Evolutionary conservation across 2,329 filamentous ascomycete genomes (phyloP).

Genomic region (Colletotrichum sansevieriae): DNA sequence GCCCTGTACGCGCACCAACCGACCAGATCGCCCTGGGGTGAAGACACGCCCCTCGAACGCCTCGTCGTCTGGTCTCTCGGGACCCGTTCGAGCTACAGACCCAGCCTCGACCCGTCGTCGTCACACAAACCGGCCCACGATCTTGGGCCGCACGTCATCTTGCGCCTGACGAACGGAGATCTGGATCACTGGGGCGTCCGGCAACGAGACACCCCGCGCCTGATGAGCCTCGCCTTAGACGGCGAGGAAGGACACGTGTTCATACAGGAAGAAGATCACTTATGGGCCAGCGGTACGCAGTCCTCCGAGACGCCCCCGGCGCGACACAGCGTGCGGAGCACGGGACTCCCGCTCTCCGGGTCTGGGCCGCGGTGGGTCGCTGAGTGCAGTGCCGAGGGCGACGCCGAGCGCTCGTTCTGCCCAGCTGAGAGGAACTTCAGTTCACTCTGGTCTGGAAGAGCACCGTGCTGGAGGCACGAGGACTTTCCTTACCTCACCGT

Average conservation of each 20-base stretch:
- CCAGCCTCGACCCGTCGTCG: slow-evolving; percentile 60
- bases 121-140: slow-evolving; percentile 4
- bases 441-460: slow-evolving; percentile 46
- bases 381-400: slow-evolving; percentile 59
- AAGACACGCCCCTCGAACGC: slow-evolving; percentile 69
- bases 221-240: slow-evolving; percentile 66
- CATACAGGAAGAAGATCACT: slow-evolving; percentile 68
- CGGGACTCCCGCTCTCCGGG: slow-evolving; percentile 66
- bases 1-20: slow-evolving; percentile 73
- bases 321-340: slow-evolving; percentile 61
- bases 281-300: slow-evolving; percentile 62
- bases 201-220: slow-evolving; percentile 63
- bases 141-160: slow-evolving; percentile 53
- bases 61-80: slow-evolving; percentile 72
- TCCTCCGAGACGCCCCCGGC: slow-evolving; percentile 55
- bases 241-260: slow-evolving; percentile 59
- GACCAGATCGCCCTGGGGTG: slow-evolving; percentile 66
- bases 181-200: slow-evolving; percentile 66
- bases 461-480: slow-evolving; percentile 68
- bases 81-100: slow-evolving; percentile 59
- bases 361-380: slow-evolving; percentile 64
- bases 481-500: slow-evolving; percentile 65
- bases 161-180: slow-evolving; percentile 62
- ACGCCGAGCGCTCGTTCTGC: slow-evolving; percentile 58
- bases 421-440: slow-evolving; percentile 11